These are phyloP conservation scores for Annona cherimola DNA, from an alignment of 164 flowering plant species.

Conservation along the genomic window DNA sequence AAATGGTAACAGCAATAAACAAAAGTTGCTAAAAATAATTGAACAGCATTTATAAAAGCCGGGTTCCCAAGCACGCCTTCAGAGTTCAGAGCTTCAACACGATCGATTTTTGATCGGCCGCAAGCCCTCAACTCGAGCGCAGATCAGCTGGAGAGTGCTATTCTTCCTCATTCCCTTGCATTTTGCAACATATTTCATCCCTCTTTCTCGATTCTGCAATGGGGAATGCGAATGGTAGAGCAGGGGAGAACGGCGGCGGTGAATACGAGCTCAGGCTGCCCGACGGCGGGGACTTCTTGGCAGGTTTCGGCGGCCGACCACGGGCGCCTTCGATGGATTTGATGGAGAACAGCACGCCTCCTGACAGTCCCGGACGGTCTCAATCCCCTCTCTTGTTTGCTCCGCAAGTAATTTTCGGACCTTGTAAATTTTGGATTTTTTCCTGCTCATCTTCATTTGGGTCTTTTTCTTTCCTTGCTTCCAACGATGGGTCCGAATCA, in stretches of 20 bases:
- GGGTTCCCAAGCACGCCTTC: no score
- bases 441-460: not conserved
- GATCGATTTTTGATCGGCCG: no score
- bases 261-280: constrained; percentile 26
- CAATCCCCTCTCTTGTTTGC: constrained; percentile 56
- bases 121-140: no score
- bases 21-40: no score
- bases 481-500: not conserved
- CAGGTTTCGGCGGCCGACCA: constrained; percentile 18
- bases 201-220: constrained; percentile 15
- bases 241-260: constrained; percentile 26
- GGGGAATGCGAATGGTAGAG: constrained; percentile 76
- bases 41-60: no score
- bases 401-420: constrained; percentile 47
- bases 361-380: constrained; percentile 40
- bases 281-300: constrained; percentile 19
- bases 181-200: constrained; percentile 1
- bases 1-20: no score
- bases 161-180: no score
- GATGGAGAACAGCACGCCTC: constrained; percentile 51
- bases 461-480: not conserved
- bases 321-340: constrained; percentile 36
- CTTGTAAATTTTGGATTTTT: not conserved
- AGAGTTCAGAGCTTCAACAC: no score
- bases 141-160: no score